Evolutionary conservation across 1,284 basidiomycete genomes (phyloP), one percentile per base, ranked within the genome.

Genomic region (Trichosporon ovoides): DNA sequence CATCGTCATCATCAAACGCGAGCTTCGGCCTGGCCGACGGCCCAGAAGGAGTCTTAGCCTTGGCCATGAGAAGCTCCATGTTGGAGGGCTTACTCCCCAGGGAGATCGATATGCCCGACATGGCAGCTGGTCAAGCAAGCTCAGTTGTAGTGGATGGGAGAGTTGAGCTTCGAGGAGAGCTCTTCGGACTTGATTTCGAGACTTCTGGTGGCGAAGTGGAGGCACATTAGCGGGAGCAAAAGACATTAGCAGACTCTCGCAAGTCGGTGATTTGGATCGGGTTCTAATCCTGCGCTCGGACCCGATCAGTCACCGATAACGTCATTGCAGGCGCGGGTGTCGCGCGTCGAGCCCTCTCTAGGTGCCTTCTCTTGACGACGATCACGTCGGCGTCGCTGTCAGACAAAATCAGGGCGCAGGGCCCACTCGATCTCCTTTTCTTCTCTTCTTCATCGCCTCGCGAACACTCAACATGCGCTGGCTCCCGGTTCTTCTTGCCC

Each of bases 41-140:
- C 7, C 60, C 20, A 31, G 52, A 51, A 14, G 24, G 24, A 12
- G 59, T 49, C 55, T 69, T 69, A 7, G 70, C 64, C 59, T 70
- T 65, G 5, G 73, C 73, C 64, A 75, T 68, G 11, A 75, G 58
- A 5, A 68, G 60, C 59, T 73, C 72, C 50, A 74, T 58, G 58
- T 75, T 75, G 22, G 70, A 69, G 22, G 43, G 43, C 43, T 22
- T 48, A 16, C 28, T 48, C 22, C 43, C 43, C 43, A 48, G 43
- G 22, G 43, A 48, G 22, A 48, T 48, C 24, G 43, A 48, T 22
- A 48, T 48, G 43, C 43, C 43, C 22, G 43, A 48, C 43, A 48
- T 48, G 16, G 24, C 28, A 9, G 28, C 28, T 31, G 43, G 22
- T n/a, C 16, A 7, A 11, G 22, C 11, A 6, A 20, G 9, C 28